Base-by-base conservation (phyloP, 257 asterid species). In the Solanum gracilifrons region DNA sequence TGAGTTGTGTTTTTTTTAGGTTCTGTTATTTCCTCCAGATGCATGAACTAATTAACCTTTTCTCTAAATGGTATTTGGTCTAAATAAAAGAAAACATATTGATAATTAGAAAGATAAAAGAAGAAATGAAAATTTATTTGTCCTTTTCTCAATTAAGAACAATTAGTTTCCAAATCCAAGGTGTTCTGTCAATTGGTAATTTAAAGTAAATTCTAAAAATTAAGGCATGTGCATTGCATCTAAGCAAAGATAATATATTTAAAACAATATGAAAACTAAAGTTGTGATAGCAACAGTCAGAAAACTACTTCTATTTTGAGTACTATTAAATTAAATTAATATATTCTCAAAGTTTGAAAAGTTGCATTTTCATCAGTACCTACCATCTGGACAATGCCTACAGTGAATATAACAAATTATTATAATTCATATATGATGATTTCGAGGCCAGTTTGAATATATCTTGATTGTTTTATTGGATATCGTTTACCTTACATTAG, bases 351-450 rank as follows among this genome's bases (percentile, higher is more conserved):
- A 87, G 87, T 79, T 12, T 4, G 39, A 91, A 87, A 86, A 82
- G 88, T 88, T 58, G 82, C 75, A 36, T 84, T 74, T 83, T 79
- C 83, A n/a, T 27, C 55, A 77, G 58, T 79, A 69, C 89, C 89
- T 86, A 88, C 87, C 86, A 91, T 86, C 46, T 88, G 91, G 93
- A 89, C 92, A 93, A 88, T 88, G 89, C 35, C 75, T 79, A 76
- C 73, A 23, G 64, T 77, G 75, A 88, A 86, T 83, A 48, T 86
- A 51, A 88, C 87, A 82, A 84, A 32, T 35, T 74, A 35, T 20
- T 74, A 10, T 74, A 35, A 20, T 21, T 36, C 18, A 20, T 74
- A 2, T 35, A 21, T 5, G 5, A 35, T 10, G 10, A 0, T 9
- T 35, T 74, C 3, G 3, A 4, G 18, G 1, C 7, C 3, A 36